A percentile compares a stretch with the other conserved stretches of the same genome.
These are phyloP conservation scores for Ceratocystis albifundus DNA, from an alignment of 2,329 filamentous ascomycete species.

Conservation along the genomic window DNA sequence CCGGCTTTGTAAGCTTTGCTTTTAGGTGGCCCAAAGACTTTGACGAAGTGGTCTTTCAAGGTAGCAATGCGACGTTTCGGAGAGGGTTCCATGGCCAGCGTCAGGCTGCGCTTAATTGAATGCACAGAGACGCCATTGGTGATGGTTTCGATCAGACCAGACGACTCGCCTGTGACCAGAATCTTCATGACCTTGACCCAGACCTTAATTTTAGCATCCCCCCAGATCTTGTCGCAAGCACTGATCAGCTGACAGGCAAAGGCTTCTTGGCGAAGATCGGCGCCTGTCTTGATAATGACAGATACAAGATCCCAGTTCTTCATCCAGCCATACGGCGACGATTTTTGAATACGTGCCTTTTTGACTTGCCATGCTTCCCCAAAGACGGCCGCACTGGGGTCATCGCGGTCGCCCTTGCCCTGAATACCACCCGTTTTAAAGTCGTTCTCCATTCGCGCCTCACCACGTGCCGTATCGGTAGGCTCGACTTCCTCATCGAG, in stretches of 20 bases:
- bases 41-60: conserved; percentile 68
- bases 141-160: conserved; percentile 75
- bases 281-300: conserved; percentile 79
- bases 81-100: conserved; percentile 46
- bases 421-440: conserved; percentile 75
- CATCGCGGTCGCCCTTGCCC: conserved; percentile 69
- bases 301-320: conserved; percentile 82
- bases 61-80: conserved; percentile 61
- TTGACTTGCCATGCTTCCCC: conserved; percentile 78
- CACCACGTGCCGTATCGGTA: conserved; percentile 48
- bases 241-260: conserved; percentile 78
- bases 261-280: conserved; percentile 70
- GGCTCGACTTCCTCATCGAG: conserved; percentile 28
- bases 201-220: conserved; percentile 61
- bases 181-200: conserved; percentile 87
- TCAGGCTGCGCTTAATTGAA: conserved; percentile 70
- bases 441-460: conserved; percentile 80
- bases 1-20: conserved; percentile 59
- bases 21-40: conserved; percentile 61
- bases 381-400: conserved; percentile 75
- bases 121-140: conserved; percentile 81
- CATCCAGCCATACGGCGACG: conserved; percentile 78
- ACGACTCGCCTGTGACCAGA: conserved; percentile 72
- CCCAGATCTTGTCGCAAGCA: conserved; percentile 72
- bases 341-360: conserved; percentile 70